Conservation (phyloP, 2,329 filamentous ascomycete species). For the Karstenula rhodostoma region DNA sequence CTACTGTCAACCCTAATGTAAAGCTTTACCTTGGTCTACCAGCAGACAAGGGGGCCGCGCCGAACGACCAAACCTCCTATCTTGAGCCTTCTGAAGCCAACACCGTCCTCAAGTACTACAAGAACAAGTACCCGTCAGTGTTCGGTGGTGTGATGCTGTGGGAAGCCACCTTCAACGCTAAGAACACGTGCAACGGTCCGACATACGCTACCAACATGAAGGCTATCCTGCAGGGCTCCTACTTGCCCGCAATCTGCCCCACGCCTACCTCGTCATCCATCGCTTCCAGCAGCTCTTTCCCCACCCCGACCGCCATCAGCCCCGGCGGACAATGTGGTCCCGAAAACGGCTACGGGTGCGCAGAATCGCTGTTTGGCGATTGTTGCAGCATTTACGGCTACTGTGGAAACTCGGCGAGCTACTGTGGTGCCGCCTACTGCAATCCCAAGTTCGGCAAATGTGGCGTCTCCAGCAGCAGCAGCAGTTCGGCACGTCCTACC, state of each 20-base stretch:
- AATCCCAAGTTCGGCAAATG: slow-evolving; percentile 19
- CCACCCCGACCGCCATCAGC: slow-evolving; percentile 15
- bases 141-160: slow-evolving; percentile 70
- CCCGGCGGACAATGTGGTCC: slow-evolving; percentile 24
- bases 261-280: slow-evolving; percentile 21
- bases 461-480: slow-evolving; percentile 8
- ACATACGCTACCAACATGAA: slow-evolving; percentile 60
- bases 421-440: slow-evolving; percentile 20
- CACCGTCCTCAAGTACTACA: slow-evolving; percentile 52
- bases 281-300: slow-evolving; percentile 18
- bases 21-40: slow-evolving; percentile 64
- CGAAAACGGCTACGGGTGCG: slow-evolving; percentile 22
- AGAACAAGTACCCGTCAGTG: slow-evolving; percentile 43
- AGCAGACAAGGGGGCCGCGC: slow-evolving; percentile 35
- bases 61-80: slow-evolving; percentile 51
- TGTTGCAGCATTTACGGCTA: slow-evolving; percentile 28
- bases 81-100: slow-evolving; percentile 57
- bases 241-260: slow-evolving; percentile 25
- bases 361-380: slow-evolving; percentile 22
- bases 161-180: slow-evolving; percentile 61
- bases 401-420: slow-evolving; percentile 19
- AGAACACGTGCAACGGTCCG: slow-evolving; percentile 55
- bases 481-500: slow-evolving; percentile 5
- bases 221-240: slow-evolving; percentile 40
- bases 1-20: slow-evolving; percentile 48